Base-by-base conservation (phyloP, 768 basidiomycete genomes). In the Naganishia kalamii region DNA sequence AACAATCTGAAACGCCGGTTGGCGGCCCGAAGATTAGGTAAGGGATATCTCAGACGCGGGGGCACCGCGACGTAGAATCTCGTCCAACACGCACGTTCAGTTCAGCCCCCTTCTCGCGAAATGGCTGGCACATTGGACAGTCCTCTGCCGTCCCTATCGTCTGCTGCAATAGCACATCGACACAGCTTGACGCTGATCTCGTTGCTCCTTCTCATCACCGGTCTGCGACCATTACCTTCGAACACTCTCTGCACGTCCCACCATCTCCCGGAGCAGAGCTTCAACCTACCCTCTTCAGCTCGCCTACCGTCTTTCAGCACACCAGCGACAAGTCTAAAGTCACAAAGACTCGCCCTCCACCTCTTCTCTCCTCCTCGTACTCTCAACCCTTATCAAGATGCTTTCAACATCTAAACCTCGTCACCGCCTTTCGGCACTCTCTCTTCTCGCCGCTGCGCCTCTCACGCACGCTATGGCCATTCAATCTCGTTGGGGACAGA, bases 401-500 rank as follows among this genome's bases (percentile, higher is more conserved):
- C 37, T 40, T 40, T 44, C 43, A n/a, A n/a, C n/a, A n/a, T n/a
- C n/a, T n/a, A n/a, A n/a, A n/a, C 43, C 43, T 44, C 43, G 43
- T n/a, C 7, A n/a, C 19, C 43, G 43, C 43, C 43, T 44, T n/a
- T 44, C 43, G 11, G 8, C 43, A 11, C 7, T 44, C 43, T 44
- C 43, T 44, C 19, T 44, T n/a, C 43, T 44, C 43, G 43, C 25
- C 13, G 17, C 35, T 13, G 10, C 29, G n/a, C 23, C 54, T 6
- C 21, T 40, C 13, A 8, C 54, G 1, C 10, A 40, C 15, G 37
- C 54, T 1, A 15, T 41, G 15, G 25, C 11, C 54, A 30, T 51
- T 8, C 27, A 57, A 30, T 35, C 44, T 19, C 67, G 77, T 70
- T 78, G 75, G 75, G 77, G 75, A 44, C 75, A 76, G 47, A 69